These are phyloP conservation scores for Clarireedia homoeocarpa DNA, from an alignment of 2,329 filamentous ascomycete species.

Conservation along the genomic window DNA sequence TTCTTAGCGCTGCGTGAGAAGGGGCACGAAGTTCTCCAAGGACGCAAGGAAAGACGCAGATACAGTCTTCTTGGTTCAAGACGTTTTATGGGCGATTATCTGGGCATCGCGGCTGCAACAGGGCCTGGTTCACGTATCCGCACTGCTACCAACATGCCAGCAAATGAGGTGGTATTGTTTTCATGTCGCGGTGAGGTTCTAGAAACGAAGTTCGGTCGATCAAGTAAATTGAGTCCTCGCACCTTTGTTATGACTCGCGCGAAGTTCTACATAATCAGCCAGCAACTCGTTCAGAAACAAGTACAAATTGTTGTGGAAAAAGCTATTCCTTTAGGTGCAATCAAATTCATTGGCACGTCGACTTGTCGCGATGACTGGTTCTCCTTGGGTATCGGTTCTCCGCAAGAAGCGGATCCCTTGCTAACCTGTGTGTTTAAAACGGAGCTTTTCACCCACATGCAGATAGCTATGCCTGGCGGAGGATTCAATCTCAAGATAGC, in stretches of 20 bases:
- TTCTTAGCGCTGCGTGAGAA: constrained; percentile 83
- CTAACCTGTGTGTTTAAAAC: constrained; percentile 94
- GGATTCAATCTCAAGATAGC: constrained; percentile 75
- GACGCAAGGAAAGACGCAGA: constrained; percentile 82
- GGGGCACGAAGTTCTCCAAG: constrained; percentile 72
- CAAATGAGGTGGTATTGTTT: constrained; percentile 73
- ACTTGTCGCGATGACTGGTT: constrained; percentile 94
- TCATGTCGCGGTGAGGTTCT: constrained; percentile 86
- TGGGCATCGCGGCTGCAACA: constrained; percentile 73
- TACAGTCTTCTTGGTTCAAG: constrained; percentile 89
- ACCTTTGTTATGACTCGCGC: constrained; percentile 77
- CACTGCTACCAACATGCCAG: constrained; percentile 60
- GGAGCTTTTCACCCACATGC: constrained; percentile 90
- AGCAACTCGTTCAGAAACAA: constrained; percentile 74
- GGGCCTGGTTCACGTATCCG: constrained; percentile 79
- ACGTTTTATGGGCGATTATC: constrained; percentile 89
- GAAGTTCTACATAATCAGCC: constrained; percentile 84
- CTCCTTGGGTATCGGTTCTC: constrained; percentile 79
- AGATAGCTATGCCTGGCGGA: constrained; percentile 63
- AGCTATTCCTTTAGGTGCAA: constrained; percentile 73
- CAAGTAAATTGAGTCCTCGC: constrained; percentile 84
- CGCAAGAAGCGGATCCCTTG: constrained; percentile 87
- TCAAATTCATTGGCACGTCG: constrained; percentile 80
- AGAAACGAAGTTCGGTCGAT: constrained; percentile 91
- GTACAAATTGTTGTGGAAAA: constrained; percentile 75